Evolutionary conservation across 2,329 filamentous ascomycete genomes (phyloP).

Genomic region (Aspergillus sp.): DNA sequence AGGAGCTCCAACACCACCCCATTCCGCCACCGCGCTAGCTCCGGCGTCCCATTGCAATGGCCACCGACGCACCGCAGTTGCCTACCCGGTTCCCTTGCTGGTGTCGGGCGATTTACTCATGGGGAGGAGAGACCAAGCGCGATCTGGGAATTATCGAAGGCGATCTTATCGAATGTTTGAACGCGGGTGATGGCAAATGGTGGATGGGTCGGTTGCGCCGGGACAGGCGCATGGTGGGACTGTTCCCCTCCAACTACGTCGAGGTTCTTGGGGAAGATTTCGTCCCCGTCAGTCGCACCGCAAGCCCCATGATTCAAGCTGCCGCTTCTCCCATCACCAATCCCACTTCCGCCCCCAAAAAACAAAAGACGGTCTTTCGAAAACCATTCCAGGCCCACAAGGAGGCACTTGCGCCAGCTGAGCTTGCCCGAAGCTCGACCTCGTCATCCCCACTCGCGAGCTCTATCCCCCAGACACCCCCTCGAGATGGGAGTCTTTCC

Average conservation of each 20-base stretch:
- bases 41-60: conserved; percentile 36
- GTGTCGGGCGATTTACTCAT: conserved; percentile 88
- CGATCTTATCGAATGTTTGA: conserved; percentile 95
- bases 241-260: conserved; percentile 98
- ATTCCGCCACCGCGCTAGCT: background rate
- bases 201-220: conserved; percentile 92
- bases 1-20: too few species aligned
- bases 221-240: conserved; percentile 84
- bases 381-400: conserved; percentile 66
- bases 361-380: conserved; percentile 58
- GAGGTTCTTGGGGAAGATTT: conserved; percentile 82
- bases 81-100: conserved; percentile 84
- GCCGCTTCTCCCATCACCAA: conserved; percentile 45
- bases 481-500: conserved; percentile 32
- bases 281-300: conserved; percentile 59
- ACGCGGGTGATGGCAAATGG: conserved; percentile 96
- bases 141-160: conserved; percentile 97
- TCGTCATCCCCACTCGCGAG: conserved; percentile 35
- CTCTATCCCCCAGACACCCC: conserved; percentile 34
- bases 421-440: conserved; percentile 28
- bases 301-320: conserved; percentile 53
- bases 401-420: conserved; percentile 42
- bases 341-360: conserved; percentile 53
- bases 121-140: conserved; percentile 91
- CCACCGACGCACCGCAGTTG: conserved; percentile 49